Evolutionary conservation across 176 grass and related monocot genomes (phyloP).

Genomic region (Bromus sterilis): DNA sequence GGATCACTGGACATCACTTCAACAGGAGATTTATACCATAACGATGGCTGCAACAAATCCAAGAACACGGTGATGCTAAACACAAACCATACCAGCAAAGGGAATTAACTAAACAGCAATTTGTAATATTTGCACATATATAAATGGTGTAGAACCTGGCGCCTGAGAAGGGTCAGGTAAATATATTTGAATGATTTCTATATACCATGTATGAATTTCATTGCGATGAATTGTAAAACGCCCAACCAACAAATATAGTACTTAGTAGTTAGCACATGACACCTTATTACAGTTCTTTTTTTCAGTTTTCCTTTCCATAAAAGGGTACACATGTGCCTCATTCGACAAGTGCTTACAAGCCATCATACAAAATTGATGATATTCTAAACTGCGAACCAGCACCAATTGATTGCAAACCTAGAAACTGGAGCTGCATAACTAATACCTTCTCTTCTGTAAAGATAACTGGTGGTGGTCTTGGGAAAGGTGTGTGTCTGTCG

Average conservation of each 20-base stretch:
- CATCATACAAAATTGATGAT: not conserved
- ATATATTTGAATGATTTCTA: not conserved
- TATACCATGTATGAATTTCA: not conserved
- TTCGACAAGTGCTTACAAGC: not conserved
- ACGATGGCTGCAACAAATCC: constrained; percentile 35
- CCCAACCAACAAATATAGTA: not conserved
- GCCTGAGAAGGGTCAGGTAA: not conserved
- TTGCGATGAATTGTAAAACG: not conserved
- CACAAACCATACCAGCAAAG: not conserved
- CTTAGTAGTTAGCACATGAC: not conserved
- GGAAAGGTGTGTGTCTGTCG: not conserved
- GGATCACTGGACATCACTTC: constrained; percentile 15
- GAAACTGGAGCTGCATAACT: not conserved
- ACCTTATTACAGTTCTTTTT: not conserved
- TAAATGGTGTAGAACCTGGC: not conserved
- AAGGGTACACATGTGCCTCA: not conserved
- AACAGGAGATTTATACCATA: constrained; percentile 34
- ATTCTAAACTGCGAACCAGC: not conserved
- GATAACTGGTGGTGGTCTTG: not conserved
- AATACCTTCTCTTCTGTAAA: not conserved
- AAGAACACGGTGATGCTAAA: not conserved
- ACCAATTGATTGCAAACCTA: not conserved
- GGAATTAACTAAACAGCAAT: not conserved
- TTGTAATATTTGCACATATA: not conserved
- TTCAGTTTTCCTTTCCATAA: not conserved